phyloP scores from a whole-genome alignment of 1,284 basidiomycete species.

The Clitocybe nebularis region DNA sequence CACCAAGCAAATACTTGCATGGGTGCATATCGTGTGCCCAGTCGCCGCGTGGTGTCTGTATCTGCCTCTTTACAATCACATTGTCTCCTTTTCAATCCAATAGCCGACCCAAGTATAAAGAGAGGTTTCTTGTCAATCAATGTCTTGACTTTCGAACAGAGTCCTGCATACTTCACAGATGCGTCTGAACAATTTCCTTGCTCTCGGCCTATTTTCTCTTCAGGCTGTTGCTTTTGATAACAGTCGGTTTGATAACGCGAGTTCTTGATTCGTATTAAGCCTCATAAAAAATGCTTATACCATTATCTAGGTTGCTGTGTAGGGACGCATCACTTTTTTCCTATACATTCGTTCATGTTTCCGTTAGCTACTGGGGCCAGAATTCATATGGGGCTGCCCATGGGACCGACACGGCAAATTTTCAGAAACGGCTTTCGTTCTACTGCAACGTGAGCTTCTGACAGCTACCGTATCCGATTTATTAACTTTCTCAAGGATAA shows the following conservation, averaged over 20 bases:
- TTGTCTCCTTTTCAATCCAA: not conserved
- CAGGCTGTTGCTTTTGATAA: constrained; percentile 43
- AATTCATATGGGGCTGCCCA: constrained; percentile 62
- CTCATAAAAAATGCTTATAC: not conserved
- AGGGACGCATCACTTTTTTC: constrained; percentile 19
- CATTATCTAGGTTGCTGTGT: constrained; percentile 46
- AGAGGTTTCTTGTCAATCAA: not conserved
- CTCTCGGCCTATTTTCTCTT: constrained; percentile 15
- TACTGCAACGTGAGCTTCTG: constrained; percentile 48
- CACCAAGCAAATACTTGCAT: constrained; percentile 1
- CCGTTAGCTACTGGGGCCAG: constrained; percentile 59
- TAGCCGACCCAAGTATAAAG: not conserved
- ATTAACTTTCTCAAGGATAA: constrained; percentile 43
- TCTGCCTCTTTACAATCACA: no score
- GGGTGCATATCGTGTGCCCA: constrained; percentile 5
- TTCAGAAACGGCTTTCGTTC: constrained; percentile 50
- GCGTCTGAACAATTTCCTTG: constrained; percentile 17
- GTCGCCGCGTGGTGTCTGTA: constrained; percentile 5
- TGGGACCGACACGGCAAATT: constrained; percentile 43
- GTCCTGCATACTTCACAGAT: constrained; percentile 14
- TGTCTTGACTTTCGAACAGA: not conserved
- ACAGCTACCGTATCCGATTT: not conserved
- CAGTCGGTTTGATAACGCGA: constrained; percentile 59
- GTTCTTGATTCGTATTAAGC: constrained; percentile 15
- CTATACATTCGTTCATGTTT: constrained; percentile 11